Evolutionary conservation across 352 stramenopile species (phyloP).

Genomic region (Globisporangium uncinulatum): DNA sequence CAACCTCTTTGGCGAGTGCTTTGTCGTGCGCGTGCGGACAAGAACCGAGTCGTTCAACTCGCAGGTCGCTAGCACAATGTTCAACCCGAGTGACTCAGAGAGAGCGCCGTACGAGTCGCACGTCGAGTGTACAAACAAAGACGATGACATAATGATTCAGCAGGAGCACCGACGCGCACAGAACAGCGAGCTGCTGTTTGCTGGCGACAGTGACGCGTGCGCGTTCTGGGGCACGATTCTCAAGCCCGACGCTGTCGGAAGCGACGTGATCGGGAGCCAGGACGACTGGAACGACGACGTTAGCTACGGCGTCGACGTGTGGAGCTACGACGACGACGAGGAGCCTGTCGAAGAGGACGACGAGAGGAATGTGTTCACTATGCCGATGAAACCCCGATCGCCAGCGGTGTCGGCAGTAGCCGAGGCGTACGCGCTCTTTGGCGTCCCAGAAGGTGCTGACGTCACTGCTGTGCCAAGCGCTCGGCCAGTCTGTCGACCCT

Average conservation of each 20-base stretch:
- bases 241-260: slow-evolving; percentile 5
- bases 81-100: not conserved
- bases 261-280: not conserved
- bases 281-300: not conserved
- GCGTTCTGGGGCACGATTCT: slow-evolving; percentile 15
- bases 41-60: not conserved
- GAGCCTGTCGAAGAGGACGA: not conserved
- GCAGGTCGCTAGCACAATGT: too few species aligned
- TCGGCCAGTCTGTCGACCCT: not conserved
- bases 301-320: slow-evolving; percentile 8
- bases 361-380: not conserved
- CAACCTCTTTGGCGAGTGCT: slow-evolving; percentile 16
- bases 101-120: not conserved
- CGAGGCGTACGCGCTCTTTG: slow-evolving; percentile 13
- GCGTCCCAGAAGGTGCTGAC: not conserved
- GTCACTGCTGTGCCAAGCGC: not conserved
- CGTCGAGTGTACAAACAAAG: not conserved
- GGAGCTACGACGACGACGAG: slow-evolving; percentile 1
- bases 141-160: not conserved
- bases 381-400: not conserved
- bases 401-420: not conserved
- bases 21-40: slow-evolving; percentile 12
- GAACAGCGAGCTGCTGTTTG: slow-evolving; percentile 5
- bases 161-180: not conserved
- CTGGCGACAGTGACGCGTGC: slow-evolving; percentile 7